These are phyloP conservation scores for Sporothrix globosa DNA, from an alignment of 2,329 filamentous ascomycete genomes.

Conservation along the genomic window DNA sequence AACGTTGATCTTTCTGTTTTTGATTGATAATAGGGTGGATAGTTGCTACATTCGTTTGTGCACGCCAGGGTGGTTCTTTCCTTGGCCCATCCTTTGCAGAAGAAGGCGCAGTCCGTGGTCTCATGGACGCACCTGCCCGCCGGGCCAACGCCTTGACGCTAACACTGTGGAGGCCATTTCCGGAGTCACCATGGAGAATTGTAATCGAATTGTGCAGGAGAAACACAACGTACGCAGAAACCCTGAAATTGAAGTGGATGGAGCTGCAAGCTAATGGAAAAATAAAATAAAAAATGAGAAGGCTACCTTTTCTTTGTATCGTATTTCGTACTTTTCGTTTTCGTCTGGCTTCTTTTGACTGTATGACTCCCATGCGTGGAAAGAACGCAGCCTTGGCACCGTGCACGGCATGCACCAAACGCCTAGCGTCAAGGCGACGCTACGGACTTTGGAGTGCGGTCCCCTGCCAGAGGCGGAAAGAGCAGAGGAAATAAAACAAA, in stretches of 20 bases:
- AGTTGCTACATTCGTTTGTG: not conserved
- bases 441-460: conserved; percentile 22
- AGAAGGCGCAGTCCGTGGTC: too few species aligned
- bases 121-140: too few species aligned
- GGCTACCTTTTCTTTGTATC: not conserved
- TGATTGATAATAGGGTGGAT: not conserved
- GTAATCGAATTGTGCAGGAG: not conserved
- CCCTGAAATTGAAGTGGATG: not conserved
- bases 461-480: not conserved
- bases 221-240: not conserved
- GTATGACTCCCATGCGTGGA: too few species aligned
- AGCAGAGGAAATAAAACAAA: not conserved
- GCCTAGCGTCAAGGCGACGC: not conserved
- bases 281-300: not conserved
- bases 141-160: not conserved
- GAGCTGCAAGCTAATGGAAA: too few species aligned
- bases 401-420: not conserved
- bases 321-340: not conserved
- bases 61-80: not conserved
- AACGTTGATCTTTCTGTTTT: not conserved
- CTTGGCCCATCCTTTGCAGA: too few species aligned
- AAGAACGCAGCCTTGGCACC: conserved; percentile 1
- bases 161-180: conserved; percentile 9
- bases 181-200: conserved; percentile 21
- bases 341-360: not conserved